Evolutionary conservation across 1,284 basidiomycete species (phyloP).

Genomic region (Irpex sp.): DNA sequence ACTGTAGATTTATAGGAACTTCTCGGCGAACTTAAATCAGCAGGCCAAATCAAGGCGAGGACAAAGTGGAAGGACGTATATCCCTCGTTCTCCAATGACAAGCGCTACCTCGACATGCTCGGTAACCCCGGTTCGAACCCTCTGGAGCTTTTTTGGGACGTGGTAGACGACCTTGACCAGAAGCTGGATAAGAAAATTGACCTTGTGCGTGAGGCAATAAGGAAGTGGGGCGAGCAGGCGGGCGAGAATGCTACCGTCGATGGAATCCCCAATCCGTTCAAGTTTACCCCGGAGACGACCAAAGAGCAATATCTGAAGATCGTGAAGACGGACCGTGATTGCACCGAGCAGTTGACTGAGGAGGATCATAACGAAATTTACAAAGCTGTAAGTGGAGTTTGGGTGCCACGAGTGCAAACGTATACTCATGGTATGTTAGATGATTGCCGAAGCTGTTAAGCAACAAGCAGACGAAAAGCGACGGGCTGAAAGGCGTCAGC

Average conservation of each 20-base stretch:
- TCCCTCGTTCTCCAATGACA: slow-evolving; percentile 71
- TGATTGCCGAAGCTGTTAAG: slow-evolving; percentile 68
- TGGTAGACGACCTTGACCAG: slow-evolving; percentile 84
- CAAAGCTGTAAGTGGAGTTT: slow-evolving; percentile 50
- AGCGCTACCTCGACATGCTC: slow-evolving; percentile 81
- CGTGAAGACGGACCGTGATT: slow-evolving; percentile 50
- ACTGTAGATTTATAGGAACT: slow-evolving; percentile 43
- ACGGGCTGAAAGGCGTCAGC: slow-evolving; percentile 75
- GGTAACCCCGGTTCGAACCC: slow-evolving; percentile 93
- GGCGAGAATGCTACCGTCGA: slow-evolving; percentile 24
- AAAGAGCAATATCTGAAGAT: slow-evolving; percentile 58
- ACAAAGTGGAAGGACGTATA: slow-evolving; percentile 92
- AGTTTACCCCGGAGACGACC: slow-evolving; percentile 52
- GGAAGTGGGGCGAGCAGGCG: slow-evolving; percentile 37
- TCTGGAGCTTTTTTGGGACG: slow-evolving; percentile 95
- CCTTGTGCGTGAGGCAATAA: slow-evolving; percentile 58
- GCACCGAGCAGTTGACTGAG: slow-evolving; percentile 42
- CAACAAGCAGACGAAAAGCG: slow-evolving; percentile 79
- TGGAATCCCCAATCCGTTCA: slow-evolving; percentile 41
- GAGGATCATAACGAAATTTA: slow-evolving; percentile 63
- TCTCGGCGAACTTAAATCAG: slow-evolving; percentile 63
- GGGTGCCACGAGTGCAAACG: neutral
- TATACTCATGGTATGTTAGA: slow-evolving; percentile 35
- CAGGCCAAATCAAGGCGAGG: slow-evolving; percentile 73
- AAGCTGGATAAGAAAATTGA: slow-evolving; percentile 76